Evolutionary conservation across 2,329 filamentous ascomycete species (phyloP), one percentile per base, ranked within the genome.

Genomic region (Hypoxylon sp.): DNA sequence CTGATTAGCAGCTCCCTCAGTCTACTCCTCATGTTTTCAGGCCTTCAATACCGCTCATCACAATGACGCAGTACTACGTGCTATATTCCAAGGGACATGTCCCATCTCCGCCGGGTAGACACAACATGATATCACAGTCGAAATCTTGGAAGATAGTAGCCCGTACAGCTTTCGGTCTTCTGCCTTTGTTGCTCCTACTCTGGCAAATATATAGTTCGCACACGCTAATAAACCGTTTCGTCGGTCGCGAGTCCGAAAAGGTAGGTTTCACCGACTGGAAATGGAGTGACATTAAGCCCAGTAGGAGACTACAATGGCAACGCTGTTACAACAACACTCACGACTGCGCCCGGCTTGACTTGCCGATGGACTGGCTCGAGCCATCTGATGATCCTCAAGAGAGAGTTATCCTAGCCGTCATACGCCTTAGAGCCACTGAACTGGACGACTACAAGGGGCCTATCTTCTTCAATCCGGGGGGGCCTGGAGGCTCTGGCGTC

Each of bases 401-500:
- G 17, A 75, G 78, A 2, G 80, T 80, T 5, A 62, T 79, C 5
- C 59, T 82, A 1, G 79, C 80, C 19, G 67, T 82, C n/a, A 77
- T 79, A n/a, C 77, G 79, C 9, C 76, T 80, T 3, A 75, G 74
- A n/a, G 80, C 80, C 4, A 74, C 72, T 0, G 69, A 75, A 13
- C 50, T 23, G 9, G 65, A 69, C 25, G 66, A 73, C 34, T 76
- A 77, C 36, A 71, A 66, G 19, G 80, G 80, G 0, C 77, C 80
- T 0, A 74, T 81, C 2, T 78, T 82, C 68, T 79, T 82, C 68
- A 82, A 82, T 63, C 80, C 80, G 0, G 80, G 80, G 9, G 78
- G 85, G 0, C 85, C 85, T 7, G 85, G 85, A 5, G 85, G 84
- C 1, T 85, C 83, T 1, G 85, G 83, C 2, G 72, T 83, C 0